Conservation (phyloP, 2,329 filamentous ascomycete species). For the Myriosclerotinia curreyana region DNA sequence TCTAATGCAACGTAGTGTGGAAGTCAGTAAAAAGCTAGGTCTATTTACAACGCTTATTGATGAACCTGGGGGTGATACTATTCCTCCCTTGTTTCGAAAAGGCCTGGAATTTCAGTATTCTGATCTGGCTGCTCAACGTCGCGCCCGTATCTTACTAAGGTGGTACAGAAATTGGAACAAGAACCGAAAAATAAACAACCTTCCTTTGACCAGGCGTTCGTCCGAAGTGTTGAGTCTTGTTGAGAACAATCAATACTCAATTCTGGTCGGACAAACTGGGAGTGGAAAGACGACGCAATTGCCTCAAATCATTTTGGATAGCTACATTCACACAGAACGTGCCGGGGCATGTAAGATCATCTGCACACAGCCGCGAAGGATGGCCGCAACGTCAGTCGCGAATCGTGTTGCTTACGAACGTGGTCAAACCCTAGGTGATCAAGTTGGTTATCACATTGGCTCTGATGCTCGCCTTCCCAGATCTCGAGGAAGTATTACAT, state of each 20-base stretch:
- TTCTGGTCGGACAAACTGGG: constrained; percentile 92
- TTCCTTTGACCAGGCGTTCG: constrained; percentile 85
- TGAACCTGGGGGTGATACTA: neutral
- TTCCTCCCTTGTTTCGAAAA: neutral
- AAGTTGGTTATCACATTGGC: constrained; percentile 85
- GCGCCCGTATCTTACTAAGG: neutral
- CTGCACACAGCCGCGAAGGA: constrained; percentile 90
- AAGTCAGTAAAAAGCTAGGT: neutral
- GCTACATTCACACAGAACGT: constrained; percentile 70
- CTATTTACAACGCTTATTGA: neutral
- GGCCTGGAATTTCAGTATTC: neutral
- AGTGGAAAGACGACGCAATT: constrained; percentile 95
- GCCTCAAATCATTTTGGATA: constrained; percentile 90
- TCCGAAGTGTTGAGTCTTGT: constrained; percentile 83
- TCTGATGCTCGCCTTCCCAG: constrained; percentile 78
- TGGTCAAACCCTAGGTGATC: constrained; percentile 72
- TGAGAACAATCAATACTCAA: constrained; percentile 74
- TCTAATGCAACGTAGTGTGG: constrained; percentile 12
- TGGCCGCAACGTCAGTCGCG: constrained; percentile 87
- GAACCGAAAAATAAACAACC: neutral
- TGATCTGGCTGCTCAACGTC: neutral
- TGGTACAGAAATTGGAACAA: neutral
- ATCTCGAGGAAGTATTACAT: constrained; percentile 66
- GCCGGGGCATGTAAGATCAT: constrained; percentile 81
- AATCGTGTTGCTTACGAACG: constrained; percentile 91